Percentiles rank a stretch among this genome's conserved stretches.
Evolutionary conservation across 2,329 filamentous ascomycete genomes (phyloP).

Genomic region (Myriangium duriaei): DNA sequence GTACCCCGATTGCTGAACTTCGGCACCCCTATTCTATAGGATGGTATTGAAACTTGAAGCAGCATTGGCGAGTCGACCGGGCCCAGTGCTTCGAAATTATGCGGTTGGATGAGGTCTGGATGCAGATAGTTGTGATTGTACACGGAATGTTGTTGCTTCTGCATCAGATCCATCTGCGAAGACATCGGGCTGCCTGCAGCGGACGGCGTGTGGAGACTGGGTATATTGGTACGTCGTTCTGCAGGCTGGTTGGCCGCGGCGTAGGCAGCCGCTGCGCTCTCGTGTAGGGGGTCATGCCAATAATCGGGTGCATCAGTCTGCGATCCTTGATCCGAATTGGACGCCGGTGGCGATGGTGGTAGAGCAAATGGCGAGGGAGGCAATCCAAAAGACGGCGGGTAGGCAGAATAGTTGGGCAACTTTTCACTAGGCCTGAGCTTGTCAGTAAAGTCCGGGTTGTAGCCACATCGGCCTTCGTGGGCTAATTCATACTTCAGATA

Average conservation of each 20-base stretch:
- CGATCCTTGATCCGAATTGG: slow-evolving; percentile 3
- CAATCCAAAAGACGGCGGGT: slow-evolving; percentile 10
- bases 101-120: not conserved
- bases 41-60: slow-evolving; percentile 66
- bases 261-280: slow-evolving; percentile 11
- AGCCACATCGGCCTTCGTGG: not conserved
- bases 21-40: slow-evolving; percentile 71
- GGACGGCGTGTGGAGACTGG: slow-evolving; percentile 2
- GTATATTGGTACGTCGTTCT: slow-evolving; percentile 1
- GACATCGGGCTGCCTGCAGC: not conserved
- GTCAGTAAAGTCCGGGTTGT: slow-evolving; percentile 8
- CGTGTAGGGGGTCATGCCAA: slow-evolving; percentile 13
- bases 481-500: slow-evolving; percentile 27
- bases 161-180: slow-evolving; percentile 56
- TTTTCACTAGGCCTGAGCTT: slow-evolving; percentile 1
- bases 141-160: slow-evolving; percentile 47
- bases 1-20: slow-evolving; percentile 67
- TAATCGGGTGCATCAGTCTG: slow-evolving; percentile 4
- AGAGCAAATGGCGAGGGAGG: slow-evolving; percentile 10
- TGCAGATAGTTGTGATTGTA: slow-evolving; percentile 5
- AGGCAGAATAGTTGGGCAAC: not conserved
- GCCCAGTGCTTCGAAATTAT: not conserved
- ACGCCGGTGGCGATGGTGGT: slow-evolving; percentile 8
- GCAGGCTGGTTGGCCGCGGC: not conserved
- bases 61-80: slow-evolving; percentile 22